Evolutionary conservation across 1,284 basidiomycete genomes (phyloP).

Genomic region (Schizophyllum amplum): DNA sequence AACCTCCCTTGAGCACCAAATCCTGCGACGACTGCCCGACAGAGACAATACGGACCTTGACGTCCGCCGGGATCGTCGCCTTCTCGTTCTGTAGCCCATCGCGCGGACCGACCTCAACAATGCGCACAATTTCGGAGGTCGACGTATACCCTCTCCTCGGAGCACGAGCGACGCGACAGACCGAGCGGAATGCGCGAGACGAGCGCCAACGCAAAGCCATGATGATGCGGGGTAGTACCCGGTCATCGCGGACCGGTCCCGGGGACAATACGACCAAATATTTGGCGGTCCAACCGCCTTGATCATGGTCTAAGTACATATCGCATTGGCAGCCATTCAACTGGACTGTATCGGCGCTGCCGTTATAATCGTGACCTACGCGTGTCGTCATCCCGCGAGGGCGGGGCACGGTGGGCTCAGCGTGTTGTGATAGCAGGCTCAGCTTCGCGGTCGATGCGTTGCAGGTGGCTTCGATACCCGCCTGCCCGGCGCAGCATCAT

Average conservation of each 20-base stretch:
- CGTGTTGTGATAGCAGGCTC: too few species aligned
- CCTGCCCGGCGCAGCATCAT: too few species aligned
- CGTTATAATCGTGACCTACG: too few species aligned
- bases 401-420: too few species aligned
- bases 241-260: background rate
- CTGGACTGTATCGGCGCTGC: too few species aligned
- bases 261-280: background rate
- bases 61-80: slow-evolving; percentile 58
- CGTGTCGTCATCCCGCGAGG: too few species aligned
- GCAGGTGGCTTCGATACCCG: too few species aligned
- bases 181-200: background rate
- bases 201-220: background rate
- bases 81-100: slow-evolving; percentile 95
- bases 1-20: background rate
- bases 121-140: slow-evolving; percentile 41
- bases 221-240: background rate
- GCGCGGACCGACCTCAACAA: slow-evolving; percentile 89
- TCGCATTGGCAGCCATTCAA: too few species aligned
- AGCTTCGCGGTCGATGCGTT: too few species aligned
- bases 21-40: background rate
- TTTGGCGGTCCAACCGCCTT: background rate
- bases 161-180: background rate
- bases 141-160: slow-evolving; percentile 15
- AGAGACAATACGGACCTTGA: slow-evolving; percentile 46
- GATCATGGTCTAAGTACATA: background rate